phyloP scores from a whole-genome alignment of 1,284 basidiomycete species.

The Rhodotorula sp. region DNA sequence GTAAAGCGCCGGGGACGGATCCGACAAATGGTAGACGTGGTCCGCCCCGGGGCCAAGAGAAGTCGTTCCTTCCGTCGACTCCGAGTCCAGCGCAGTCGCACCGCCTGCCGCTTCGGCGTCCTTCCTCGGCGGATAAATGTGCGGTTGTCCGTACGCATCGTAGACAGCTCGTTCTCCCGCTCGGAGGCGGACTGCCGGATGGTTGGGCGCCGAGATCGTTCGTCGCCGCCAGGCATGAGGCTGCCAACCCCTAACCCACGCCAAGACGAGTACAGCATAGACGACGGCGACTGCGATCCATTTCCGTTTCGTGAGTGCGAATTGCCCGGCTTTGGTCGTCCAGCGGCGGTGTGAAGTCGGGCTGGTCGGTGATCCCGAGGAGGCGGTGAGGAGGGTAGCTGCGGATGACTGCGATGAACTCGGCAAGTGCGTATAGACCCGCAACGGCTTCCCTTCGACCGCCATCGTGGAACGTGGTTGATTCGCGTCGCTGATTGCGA shows the following conservation, averaged over 20 bases:
- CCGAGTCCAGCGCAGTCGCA: neutral
- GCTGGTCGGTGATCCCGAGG: neutral
- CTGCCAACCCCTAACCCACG: neutral
- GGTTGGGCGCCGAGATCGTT: neutral
- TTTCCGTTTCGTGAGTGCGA: neutral
- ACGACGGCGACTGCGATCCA: neutral
- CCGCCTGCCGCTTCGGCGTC: neutral
- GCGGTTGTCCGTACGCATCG: conserved; percentile 14
- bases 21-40: conserved; percentile 16
- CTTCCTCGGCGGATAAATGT: neutral
- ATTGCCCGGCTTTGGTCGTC: neutral
- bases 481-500: too few species aligned
- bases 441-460: neutral
- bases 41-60: conserved; percentile 16
- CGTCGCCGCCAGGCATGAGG: neutral
- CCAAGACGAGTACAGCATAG: neutral
- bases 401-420: neutral
- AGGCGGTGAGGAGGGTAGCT: neutral
- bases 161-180: conserved; percentile 1
- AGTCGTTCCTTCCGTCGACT: neutral
- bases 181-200: neutral
- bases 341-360: neutral
- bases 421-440: neutral
- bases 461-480: neutral
- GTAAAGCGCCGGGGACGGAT: conserved; percentile 10